Percentiles rank a stretch among this genome's conserved stretches.
Conservation (phyloP, 768 basidiomycete genomes). For the Mycena latifolia region DNA sequence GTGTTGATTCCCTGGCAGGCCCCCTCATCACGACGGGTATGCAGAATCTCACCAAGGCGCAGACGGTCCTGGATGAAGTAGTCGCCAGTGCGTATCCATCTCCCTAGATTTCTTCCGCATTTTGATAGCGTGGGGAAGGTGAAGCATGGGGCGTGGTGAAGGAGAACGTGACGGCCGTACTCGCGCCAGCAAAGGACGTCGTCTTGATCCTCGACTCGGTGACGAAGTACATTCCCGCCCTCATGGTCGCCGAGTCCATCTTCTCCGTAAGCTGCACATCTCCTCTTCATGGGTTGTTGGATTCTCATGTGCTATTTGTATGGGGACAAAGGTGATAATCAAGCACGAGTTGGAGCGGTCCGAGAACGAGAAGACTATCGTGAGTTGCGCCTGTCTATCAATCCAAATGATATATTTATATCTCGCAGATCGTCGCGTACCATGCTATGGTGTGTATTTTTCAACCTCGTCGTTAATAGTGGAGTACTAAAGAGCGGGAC, state of each 20-base stretch:
- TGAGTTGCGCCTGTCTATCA: slow-evolving; percentile 2
- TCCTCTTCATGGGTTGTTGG: neutral
- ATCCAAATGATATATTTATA: neutral
- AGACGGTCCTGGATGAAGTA: slow-evolving; percentile 29
- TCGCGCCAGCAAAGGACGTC: slow-evolving; percentile 40
- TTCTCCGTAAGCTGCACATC: slow-evolving; percentile 29
- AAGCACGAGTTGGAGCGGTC: slow-evolving; percentile 35
- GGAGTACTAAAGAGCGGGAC: no score
- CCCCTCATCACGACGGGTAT: slow-evolving; percentile 31
- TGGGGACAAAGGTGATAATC: slow-evolving; percentile 38
- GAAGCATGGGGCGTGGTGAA: slow-evolving; percentile 33
- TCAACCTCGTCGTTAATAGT: no score
- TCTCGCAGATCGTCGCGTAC: slow-evolving; percentile 31
- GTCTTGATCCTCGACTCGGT: slow-evolving; percentile 36
- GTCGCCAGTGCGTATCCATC: slow-evolving; percentile 14
- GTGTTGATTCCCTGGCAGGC: no score
- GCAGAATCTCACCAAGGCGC: slow-evolving; percentile 35
- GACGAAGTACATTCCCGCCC: slow-evolving; percentile 31
- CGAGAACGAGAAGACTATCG: slow-evolving; percentile 42
- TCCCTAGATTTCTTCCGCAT: neutral
- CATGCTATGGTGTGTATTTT: slow-evolving; percentile 37
- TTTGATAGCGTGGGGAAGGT: neutral
- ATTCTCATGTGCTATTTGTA: no score
- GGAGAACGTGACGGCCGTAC: slow-evolving; percentile 28
- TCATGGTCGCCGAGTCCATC: slow-evolving; percentile 33